Percentiles rank a stretch among this genome's conserved stretches.
These are phyloP conservation scores for Puccinia triticina DNA, from an alignment of 1,284 basidiomycete species.

Conservation along the genomic window DNA sequence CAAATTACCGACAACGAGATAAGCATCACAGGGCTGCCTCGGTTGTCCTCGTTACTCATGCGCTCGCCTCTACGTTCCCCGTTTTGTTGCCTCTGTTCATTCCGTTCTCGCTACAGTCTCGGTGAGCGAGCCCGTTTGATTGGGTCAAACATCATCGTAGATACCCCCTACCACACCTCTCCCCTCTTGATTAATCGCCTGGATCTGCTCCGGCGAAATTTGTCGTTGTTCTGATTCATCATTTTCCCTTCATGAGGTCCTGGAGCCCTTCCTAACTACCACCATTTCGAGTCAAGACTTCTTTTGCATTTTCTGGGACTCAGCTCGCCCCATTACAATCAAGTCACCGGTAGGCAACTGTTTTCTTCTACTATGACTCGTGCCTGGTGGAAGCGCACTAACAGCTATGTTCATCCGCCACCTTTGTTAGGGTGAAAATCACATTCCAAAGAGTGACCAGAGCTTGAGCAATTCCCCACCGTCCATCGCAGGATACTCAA, in stretches of 20 bases:
- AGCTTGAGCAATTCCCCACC: not conserved
- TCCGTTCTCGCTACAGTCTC: not conserved
- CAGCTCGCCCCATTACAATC: too few species aligned
- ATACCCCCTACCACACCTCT: too few species aligned
- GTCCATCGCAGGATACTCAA: not conserved
- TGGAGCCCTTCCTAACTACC: not conserved
- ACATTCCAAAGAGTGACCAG: not conserved
- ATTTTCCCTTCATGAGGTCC: not conserved
- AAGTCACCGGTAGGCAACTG: too few species aligned
- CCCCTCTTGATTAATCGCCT: too few species aligned
- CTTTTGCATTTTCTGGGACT: not conserved
- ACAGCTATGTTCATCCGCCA: too few species aligned
- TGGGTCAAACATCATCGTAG: too few species aligned
- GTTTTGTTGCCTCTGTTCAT: not conserved
- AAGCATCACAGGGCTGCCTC: not conserved
- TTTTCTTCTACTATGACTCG: too few species aligned
- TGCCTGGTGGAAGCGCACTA: too few species aligned
- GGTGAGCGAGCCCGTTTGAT: not conserved
- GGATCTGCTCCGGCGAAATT: too few species aligned
- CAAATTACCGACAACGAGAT: not conserved
- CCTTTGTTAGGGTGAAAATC: too few species aligned
- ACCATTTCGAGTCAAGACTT: too few species aligned
- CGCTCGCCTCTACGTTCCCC: not conserved
- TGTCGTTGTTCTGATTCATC: not conserved
- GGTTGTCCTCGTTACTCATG: constrained; percentile 19